Base-by-base conservation (phyloP, 371 early-diverging fungal genomes). In the Smittium culicis region DNA sequence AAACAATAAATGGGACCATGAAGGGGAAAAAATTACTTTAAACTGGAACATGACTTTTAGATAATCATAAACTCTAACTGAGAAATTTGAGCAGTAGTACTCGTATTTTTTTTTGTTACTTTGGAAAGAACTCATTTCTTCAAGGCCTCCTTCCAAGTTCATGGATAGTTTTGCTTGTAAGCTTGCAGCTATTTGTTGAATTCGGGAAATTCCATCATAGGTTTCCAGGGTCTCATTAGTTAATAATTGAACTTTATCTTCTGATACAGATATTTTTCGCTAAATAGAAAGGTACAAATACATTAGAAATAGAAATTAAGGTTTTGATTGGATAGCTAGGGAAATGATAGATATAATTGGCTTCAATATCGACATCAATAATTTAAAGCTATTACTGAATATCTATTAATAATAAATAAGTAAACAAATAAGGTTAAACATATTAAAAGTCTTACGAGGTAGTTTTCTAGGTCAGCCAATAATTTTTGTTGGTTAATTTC, bases 141-240 rank as follows among this genome's bases (percentile, higher is more conserved):
- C 81, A 17, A 87, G 65, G 0, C 70, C 83, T 70, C 85, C 88
- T 16, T 86, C 86, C 3, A 87, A 77, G 59, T 87, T 86, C 5
- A 82, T 75, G 54, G 87, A 82, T n/a, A 94, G 74, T 32, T 87
- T 87, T 59, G 82, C 84, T 77, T 87, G 92, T 17, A 96, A 74
- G 65, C 81, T 83, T 5, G 84, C 84, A 0, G 92, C 88, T 16
- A 91, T 87, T 25, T 82, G 79, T 72, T 94, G 90, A 34, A 93
- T 84, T 63, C 83, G 82, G 25, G 80, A 77, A 2, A 96, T 82
- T 3, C 92, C 91, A 27, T 83, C 82, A 0, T 81, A 76, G 0
- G 85, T 85, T 32, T 93, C 92, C 70, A 96, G 79, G 0, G 91
- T 85, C 68, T 91, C 93, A 67, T 86, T 86, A 65, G 85, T 83